Base-by-base conservation (phyloP, 2,329 filamentous ascomycete species). In the Fusarium setosum region DNA sequence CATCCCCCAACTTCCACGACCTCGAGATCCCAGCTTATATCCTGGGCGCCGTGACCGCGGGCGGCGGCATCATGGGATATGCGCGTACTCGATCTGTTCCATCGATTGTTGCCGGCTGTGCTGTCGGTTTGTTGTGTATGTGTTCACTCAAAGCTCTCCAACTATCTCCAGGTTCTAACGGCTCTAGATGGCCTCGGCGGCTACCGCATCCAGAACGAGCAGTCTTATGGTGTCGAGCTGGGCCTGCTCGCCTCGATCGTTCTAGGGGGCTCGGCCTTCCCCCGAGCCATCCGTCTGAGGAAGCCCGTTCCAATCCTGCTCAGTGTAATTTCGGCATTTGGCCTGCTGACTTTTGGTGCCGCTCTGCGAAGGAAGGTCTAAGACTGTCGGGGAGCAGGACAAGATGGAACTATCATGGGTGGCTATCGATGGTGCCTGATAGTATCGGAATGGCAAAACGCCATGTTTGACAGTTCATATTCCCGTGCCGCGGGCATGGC, bases 11-110 rank as follows among this genome's bases (percentile, higher is more conserved):
- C 61, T 63, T 58, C 42, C 65, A 68, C 45, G 63, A 66, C 44
- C 73, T 79, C 42, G 74, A 78, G 57, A 85, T 81, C 73, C 89
- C 93, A 74, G 93, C 95, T 66, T 92, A 90, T 78, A 77, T 92
- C 73, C 89, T 98, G 73, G 92, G 92, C 62, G 84, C 88, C 66
- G 84, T 98, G 59, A 97, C 94, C 59, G 93, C 94, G 50, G 86
- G 91, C 57, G 96, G 96, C 72, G 96, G 96, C 67, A 90, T 92
- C 61, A 91, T 92, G 75, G 96, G 96, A 75, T 99, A 93, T 80
- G 83, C 90, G 41, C 90, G 90, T 76, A 96, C 94, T 1, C 88
- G 93, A 59, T 98, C 94, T 21, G 77, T 97, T 48, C 95, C 95
- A 34, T 97, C 94, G 12, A 85, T 98, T 70, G 89, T 88, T 12